Evolutionary conservation across 164 flowering plant species (phyloP).

Genomic region (Malania oleifera): DNA sequence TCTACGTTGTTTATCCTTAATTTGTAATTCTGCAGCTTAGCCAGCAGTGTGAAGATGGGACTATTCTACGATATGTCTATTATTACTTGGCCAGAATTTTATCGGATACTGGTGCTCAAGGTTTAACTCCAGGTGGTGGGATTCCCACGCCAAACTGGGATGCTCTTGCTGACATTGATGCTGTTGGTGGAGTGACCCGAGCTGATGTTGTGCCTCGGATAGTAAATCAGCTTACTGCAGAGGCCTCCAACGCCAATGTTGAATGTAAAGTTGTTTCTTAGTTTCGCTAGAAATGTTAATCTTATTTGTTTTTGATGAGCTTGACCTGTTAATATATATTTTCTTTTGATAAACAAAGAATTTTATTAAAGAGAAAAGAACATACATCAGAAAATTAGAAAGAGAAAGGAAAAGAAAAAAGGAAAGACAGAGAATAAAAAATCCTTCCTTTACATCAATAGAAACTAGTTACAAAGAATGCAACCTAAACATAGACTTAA

Average conservation of each 20-base stretch:
- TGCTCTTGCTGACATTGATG: slow-evolving; percentile 97
- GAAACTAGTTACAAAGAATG: too few species aligned
- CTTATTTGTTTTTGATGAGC: slow-evolving; percentile 1
- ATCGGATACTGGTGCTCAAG: slow-evolving; percentile 84
- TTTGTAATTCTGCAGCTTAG: slow-evolving; percentile 52
- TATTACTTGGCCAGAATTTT: slow-evolving; percentile 93
- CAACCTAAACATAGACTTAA: too few species aligned
- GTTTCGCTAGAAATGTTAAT: slow-evolving; percentile 1
- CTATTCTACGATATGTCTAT: slow-evolving; percentile 82
- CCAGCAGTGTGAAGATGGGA: slow-evolving; percentile 96
- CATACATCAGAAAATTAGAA: too few species aligned
- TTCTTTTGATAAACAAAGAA: too few species aligned
- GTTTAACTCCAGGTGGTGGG: slow-evolving; percentile 86
- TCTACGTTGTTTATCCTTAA: not conserved
- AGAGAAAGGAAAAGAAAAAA: too few species aligned
- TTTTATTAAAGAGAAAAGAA: too few species aligned
- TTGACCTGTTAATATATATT: too few species aligned
- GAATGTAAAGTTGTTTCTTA: slow-evolving; percentile 52
- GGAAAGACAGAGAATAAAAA: too few species aligned
- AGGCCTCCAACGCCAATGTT: slow-evolving; percentile 64
- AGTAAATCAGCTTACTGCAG: slow-evolving; percentile 67
- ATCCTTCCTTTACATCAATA: too few species aligned
- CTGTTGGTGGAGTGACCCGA: slow-evolving; percentile 96
- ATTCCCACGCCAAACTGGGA: slow-evolving; percentile 99
- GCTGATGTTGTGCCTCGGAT: slow-evolving; percentile 99